phyloP scores from a whole-genome alignment of 1,139 yeast genomes.

The Suhomyces ambrosiae region DNA sequence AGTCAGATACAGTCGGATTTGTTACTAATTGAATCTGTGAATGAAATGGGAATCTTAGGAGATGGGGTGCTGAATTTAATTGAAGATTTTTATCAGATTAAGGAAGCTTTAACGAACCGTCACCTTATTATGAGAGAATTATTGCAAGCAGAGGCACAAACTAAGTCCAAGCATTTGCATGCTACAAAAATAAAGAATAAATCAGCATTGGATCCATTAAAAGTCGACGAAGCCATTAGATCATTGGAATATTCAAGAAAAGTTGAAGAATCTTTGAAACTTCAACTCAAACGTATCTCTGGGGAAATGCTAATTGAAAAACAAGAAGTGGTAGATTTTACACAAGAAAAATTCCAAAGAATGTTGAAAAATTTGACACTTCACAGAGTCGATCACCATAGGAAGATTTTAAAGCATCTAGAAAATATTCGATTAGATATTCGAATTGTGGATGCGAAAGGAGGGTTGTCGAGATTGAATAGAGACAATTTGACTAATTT shows the following conservation, averaged over 20 bases:
- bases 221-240: slow-evolving; percentile 87
- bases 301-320: slow-evolving; percentile 83
- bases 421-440: slow-evolving; percentile 76
- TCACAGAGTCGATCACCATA: slow-evolving; percentile 80
- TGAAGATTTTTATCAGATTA: slow-evolving; percentile 81
- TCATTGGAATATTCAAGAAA: slow-evolving; percentile 80
- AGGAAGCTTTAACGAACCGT: slow-evolving; percentile 90
- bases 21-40: slow-evolving; percentile 70
- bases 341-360: slow-evolving; percentile 57
- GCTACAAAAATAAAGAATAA: slow-evolving; percentile 78
- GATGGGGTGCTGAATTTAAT: slow-evolving; percentile 70
- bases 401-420: slow-evolving; percentile 74
- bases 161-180: slow-evolving; percentile 68
- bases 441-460: slow-evolving; percentile 72
- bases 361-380: slow-evolving; percentile 64
- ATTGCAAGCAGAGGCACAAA: slow-evolving; percentile 72
- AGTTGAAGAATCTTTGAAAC: slow-evolving; percentile 70
- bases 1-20: slow-evolving; percentile 74
- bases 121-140: slow-evolving; percentile 91
- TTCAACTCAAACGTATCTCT: slow-evolving; percentile 79
- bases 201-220: slow-evolving; percentile 77
- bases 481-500: slow-evolving; percentile 60
- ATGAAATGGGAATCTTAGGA: slow-evolving; percentile 73
- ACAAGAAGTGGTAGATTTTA: slow-evolving; percentile 53
- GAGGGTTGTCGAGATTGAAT: slow-evolving; percentile 85